A percentile compares a stretch with the other conserved stretches of the same genome.
phyloP scores from a whole-genome alignment of 2,329 filamentous ascomycete genomes.

The Xylaria sp. region DNA sequence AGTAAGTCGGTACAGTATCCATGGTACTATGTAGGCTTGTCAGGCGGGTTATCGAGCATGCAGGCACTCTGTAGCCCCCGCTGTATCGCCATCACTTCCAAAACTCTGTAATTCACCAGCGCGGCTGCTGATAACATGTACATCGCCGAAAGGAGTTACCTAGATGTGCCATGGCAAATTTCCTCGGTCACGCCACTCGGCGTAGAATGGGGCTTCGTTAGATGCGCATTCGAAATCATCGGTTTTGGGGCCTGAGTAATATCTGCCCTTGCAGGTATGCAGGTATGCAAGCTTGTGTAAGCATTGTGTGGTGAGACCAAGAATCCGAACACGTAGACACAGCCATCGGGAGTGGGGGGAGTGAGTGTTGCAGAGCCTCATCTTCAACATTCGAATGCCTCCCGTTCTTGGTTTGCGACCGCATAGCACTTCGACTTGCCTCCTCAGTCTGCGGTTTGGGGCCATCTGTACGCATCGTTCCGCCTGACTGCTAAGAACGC shows the following conservation, averaged over 20 bases:
- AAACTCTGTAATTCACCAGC: conserved; percentile 18
- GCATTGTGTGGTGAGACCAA: too few species aligned
- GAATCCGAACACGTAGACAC: not conserved
- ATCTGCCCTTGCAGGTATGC: not conserved
- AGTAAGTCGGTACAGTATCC: too few species aligned
- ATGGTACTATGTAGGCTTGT: too few species aligned
- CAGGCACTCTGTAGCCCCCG: conserved; percentile 9
- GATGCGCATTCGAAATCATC: not conserved
- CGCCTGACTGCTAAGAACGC: conserved; percentile 58
- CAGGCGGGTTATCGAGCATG: conserved; percentile 19
- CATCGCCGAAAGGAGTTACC: too few species aligned
- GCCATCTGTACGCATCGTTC: conserved; percentile 33
- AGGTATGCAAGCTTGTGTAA: not conserved
- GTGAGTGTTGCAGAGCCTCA: conserved; percentile 4
- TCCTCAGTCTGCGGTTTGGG: not conserved
- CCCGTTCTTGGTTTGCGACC: not conserved
- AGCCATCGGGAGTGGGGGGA: not conserved
- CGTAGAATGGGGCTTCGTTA: not conserved
- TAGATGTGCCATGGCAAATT: conserved; percentile 3
- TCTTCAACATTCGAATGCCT: not conserved
- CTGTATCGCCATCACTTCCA: conserved; percentile 15
- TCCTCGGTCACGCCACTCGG: conserved; percentile 13
- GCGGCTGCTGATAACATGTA: not conserved
- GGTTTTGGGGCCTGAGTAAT: not conserved
- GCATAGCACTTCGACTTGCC: not conserved